These are phyloP conservation scores for Suillus paluster DNA, from an alignment of 768 basidiomycete genomes.

Conservation along the genomic window DNA sequence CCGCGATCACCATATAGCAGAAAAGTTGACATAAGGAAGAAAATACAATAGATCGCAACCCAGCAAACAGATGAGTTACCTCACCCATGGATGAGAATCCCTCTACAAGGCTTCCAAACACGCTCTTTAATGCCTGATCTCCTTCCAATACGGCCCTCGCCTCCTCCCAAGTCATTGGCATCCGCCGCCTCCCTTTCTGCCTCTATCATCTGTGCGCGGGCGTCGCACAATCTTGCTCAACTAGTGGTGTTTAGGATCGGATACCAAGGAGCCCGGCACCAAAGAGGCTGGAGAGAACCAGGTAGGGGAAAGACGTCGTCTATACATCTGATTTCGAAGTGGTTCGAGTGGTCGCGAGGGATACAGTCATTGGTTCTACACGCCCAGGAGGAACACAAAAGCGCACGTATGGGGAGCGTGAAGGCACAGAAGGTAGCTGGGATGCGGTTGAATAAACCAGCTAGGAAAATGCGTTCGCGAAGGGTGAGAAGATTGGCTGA, in stretches of 20 bases:
- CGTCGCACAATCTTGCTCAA: slow-evolving; percentile 41
- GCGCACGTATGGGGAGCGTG: slow-evolving; percentile 58
- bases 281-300: slow-evolving; percentile 60
- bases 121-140: slow-evolving; percentile 40
- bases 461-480: slow-evolving; percentile 63
- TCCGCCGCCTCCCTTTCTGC: slow-evolving; percentile 47
- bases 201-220: slow-evolving; percentile 48
- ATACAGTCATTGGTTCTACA: no score
- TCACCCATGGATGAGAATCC: slow-evolving; percentile 55
- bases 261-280: slow-evolving; percentile 60
- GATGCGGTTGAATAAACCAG: slow-evolving; percentile 60
- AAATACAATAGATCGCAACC: background rate
- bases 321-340: slow-evolving; percentile 64
- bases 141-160: slow-evolving; percentile 46
- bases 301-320: slow-evolving; percentile 70
- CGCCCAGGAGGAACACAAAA: slow-evolving; percentile 35
- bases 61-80: slow-evolving; percentile 35
- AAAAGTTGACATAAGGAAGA: background rate
- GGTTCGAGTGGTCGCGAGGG: slow-evolving; percentile 32
- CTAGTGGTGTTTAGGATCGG: slow-evolving; percentile 40
- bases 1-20: background rate
- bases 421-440: slow-evolving; percentile 60
- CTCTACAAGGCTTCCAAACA: slow-evolving; percentile 51
- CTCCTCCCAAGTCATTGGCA: slow-evolving; percentile 55
- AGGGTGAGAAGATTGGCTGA: slow-evolving; percentile 38